These are phyloP conservation scores for Aquilaria agallochum DNA, from an alignment of 441 rosid genomes.

Conservation along the genomic window DNA sequence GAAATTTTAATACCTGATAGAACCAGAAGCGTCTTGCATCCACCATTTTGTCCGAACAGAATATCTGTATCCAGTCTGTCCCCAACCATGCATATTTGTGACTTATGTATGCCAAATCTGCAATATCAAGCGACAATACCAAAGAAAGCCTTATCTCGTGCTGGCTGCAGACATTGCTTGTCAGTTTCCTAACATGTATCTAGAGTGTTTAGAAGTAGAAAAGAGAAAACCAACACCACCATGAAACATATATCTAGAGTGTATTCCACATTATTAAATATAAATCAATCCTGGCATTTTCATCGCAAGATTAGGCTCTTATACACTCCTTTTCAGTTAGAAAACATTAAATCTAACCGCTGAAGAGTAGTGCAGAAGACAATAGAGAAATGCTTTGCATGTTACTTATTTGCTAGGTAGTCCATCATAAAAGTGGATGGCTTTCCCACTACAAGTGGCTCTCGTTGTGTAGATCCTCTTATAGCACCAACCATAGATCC, in stretches of 20 bases:
- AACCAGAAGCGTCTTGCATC: slow-evolving; percentile 74
- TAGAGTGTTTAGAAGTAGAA: no score
- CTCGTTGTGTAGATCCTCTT: slow-evolving; percentile 61
- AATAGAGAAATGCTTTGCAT: slow-evolving; percentile 10
- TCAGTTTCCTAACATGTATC: no score
- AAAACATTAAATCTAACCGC: no score
- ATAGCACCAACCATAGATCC: slow-evolving; percentile 86
- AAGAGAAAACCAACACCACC: no score
- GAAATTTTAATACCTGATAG: slow-evolving; percentile 46
- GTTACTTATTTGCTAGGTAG: slow-evolving; percentile 77
- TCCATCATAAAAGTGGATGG: slow-evolving; percentile 91
- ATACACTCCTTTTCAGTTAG: no score
- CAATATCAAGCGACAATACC: background rate
- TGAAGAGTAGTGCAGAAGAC: background rate
- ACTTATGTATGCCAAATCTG: slow-evolving; percentile 78
- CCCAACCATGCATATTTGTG: slow-evolving; percentile 87
- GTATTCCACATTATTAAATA: no score
- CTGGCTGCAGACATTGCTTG: no score
- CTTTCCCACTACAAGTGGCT: slow-evolving; percentile 73
- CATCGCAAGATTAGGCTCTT: no score
- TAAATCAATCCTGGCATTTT: no score
- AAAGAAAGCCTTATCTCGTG: no score
- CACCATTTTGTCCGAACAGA: slow-evolving; percentile 72
- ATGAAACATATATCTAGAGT: no score
- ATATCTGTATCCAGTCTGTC: slow-evolving; percentile 79